phyloP scores from a whole-genome alignment of 140 eudicot genomes.

The Stevia rebaudiana region DNA sequence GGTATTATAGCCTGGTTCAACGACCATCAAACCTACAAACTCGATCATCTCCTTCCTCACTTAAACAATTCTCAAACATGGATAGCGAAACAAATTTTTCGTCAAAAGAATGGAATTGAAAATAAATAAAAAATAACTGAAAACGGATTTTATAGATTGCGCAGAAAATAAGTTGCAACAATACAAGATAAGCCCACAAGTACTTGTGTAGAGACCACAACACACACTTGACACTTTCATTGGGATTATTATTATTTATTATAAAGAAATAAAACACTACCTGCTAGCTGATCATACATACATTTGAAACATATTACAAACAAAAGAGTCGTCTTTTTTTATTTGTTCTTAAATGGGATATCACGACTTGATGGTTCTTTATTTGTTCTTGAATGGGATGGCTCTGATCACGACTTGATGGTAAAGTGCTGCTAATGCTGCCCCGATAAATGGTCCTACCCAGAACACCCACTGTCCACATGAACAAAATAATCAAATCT shows the following conservation, averaged over 20 bases:
- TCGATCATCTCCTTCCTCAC: too few relatives aligned
- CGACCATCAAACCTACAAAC: too few relatives aligned
- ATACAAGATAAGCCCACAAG: conserved; percentile 23
- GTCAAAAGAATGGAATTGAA: too few relatives aligned
- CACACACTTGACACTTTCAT: conserved; percentile 8
- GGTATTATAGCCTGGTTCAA: too few relatives aligned
- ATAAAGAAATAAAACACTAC: not conserved
- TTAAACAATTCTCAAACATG: too few relatives aligned
- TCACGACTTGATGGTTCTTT: conserved; percentile 59
- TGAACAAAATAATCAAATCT: not conserved
- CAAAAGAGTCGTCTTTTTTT: conserved; percentile 7
- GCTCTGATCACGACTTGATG: conserved; percentile 79
- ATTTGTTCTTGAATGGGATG: conserved; percentile 71
- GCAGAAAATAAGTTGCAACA: conserved; percentile 4
- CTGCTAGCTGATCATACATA: not conserved
- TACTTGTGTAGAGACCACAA: conserved; percentile 1
- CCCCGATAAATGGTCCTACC: conserved; percentile 89
- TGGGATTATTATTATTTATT: conserved; percentile 3
- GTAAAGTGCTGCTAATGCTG: conserved; percentile 73
- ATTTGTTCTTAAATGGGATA: conserved; percentile 75
- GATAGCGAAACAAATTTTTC: too few relatives aligned
- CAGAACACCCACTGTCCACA: conserved; percentile 69
- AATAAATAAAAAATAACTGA: too few relatives aligned
- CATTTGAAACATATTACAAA: conserved; percentile 5
- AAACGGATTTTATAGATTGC: too few relatives aligned